Conservation (phyloP, 345 rosid species). For the Lumnitzera littorea region DNA sequence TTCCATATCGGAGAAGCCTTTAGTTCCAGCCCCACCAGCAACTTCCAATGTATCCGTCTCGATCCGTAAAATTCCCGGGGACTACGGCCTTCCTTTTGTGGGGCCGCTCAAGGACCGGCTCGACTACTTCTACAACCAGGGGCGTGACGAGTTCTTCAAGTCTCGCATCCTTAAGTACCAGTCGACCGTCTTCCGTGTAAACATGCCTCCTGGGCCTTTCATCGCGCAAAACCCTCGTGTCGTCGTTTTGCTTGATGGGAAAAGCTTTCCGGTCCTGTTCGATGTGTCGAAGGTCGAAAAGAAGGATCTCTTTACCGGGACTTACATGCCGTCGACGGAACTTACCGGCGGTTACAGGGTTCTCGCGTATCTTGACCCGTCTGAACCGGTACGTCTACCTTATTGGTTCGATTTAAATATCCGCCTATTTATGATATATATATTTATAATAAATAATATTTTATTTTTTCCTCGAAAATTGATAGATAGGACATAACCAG, state of each 20-base stretch:
- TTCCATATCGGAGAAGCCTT: constrained; percentile 9
- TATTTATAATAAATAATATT: too few relatives aligned
- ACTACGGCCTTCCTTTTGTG: constrained; percentile 56
- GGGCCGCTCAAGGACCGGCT: constrained; percentile 79
- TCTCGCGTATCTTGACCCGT: constrained; percentile 76
- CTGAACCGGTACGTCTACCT: constrained; percentile 37
- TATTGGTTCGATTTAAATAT: too few relatives aligned
- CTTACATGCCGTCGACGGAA: constrained; percentile 75
- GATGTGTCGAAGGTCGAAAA: constrained; percentile 79
- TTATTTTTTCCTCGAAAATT: too few relatives aligned
- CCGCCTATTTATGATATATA: too few relatives aligned
- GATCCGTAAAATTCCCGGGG: constrained; percentile 59
- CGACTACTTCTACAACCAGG: constrained; percentile 69
- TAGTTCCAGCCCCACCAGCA: constrained; percentile 5
- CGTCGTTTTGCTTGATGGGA: constrained; percentile 74
- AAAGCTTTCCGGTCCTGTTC: constrained; percentile 83
- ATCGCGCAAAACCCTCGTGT: constrained; percentile 58
- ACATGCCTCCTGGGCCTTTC: constrained; percentile 84
- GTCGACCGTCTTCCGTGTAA: constrained; percentile 64
- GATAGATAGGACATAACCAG: too few relatives aligned
- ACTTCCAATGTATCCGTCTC: constrained; percentile 21
- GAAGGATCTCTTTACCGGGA: constrained; percentile 76
- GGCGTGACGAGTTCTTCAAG: constrained; percentile 65
- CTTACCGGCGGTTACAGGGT: constrained; percentile 86
- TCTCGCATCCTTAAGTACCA: constrained; percentile 49